phyloP scores from a whole-genome alignment of 2,329 filamentous ascomycete species.

The Penicillium nordicum region DNA sequence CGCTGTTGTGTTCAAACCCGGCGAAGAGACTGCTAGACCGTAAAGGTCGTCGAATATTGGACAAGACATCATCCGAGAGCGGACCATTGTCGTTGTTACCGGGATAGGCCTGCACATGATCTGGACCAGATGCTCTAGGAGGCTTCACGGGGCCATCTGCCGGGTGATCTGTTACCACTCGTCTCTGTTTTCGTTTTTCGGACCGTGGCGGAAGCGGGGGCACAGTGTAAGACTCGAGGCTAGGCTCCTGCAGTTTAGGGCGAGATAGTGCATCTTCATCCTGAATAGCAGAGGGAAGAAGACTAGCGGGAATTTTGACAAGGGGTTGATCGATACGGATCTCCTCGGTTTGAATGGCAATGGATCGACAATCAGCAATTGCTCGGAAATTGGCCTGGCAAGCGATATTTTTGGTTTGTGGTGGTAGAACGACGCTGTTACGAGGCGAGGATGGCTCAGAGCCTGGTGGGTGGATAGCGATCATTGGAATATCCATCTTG shows the following conservation, averaged over 20 bases:
- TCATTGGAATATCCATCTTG: slow-evolving; percentile 67
- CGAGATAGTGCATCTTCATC: slow-evolving; percentile 49
- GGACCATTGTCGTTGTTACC: slow-evolving; percentile 79
- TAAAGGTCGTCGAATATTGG: slow-evolving; percentile 65
- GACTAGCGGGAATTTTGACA: slow-evolving; percentile 69
- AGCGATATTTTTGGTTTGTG: slow-evolving; percentile 73
- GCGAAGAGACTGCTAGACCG: slow-evolving; percentile 83
- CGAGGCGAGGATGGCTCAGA: slow-evolving; percentile 78
- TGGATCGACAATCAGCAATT: slow-evolving; percentile 49
- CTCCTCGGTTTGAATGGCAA: slow-evolving; percentile 79
- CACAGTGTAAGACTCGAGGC: slow-evolving; percentile 34
- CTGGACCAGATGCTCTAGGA: slow-evolving; percentile 27
- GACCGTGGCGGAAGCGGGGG: slow-evolving; percentile 36
- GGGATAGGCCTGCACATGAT: slow-evolving; percentile 65
- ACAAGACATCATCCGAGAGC: slow-evolving; percentile 56
- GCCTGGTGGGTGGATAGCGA: slow-evolving; percentile 83
- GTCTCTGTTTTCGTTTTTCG: slow-evolving; percentile 26
- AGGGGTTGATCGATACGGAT: slow-evolving; percentile 79
- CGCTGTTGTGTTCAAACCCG: slow-evolving; percentile 70
- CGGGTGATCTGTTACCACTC: slow-evolving; percentile 39
- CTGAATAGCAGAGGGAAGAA: slow-evolving; percentile 74
- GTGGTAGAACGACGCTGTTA: slow-evolving; percentile 71
- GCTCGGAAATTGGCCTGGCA: slow-evolving; percentile 68
- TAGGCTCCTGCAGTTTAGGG: slow-evolving; percentile 22
- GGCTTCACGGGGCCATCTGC: slow-evolving; percentile 38